Evolutionary conservation across 495 filamentous ascomycete genomes (phyloP).

Genomic region (Pseudoneurospora amorphoporcata): DNA sequence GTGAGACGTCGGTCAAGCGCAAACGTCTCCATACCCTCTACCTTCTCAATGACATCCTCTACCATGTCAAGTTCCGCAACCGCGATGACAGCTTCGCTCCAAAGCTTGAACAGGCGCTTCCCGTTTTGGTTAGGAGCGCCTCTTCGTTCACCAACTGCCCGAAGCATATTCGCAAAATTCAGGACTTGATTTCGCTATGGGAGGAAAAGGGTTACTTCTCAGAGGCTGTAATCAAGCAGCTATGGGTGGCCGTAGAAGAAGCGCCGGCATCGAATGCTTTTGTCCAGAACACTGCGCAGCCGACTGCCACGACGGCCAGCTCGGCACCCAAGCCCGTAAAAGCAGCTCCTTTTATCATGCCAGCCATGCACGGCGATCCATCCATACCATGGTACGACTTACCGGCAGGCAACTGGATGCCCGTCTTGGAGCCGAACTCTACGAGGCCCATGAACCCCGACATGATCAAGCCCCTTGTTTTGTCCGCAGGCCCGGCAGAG

Average conservation of each 20-base stretch:
- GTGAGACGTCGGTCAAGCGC: constrained; percentile 50
- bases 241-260: constrained; percentile 48
- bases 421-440: constrained; percentile 67
- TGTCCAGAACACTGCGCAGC: neutral
- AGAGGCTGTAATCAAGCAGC: constrained; percentile 45
- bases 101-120: constrained; percentile 51
- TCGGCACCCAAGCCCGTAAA: constrained; percentile 27
- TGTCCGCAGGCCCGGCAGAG: constrained; percentile 62
- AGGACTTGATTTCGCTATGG: constrained; percentile 65
- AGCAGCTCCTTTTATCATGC: constrained; percentile 59
- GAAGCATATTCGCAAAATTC: constrained; percentile 56
- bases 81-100: constrained; percentile 45
- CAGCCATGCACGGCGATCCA: constrained; percentile 65
- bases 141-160: constrained; percentile 52
- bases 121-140: constrained; percentile 50
- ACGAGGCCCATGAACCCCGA: constrained; percentile 59
- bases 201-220: constrained; percentile 56
- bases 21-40: constrained; percentile 73
- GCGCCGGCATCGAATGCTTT: constrained; percentile 14
- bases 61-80: constrained; percentile 59
- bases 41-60: constrained; percentile 71
- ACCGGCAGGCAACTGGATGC: constrained; percentile 73
- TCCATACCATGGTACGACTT: constrained; percentile 73
- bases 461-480: constrained; percentile 63
- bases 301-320: constrained; percentile 1